Conservation (phyloP, 2,329 filamentous ascomycete genomes). For the Alternaria dauci region DNA sequence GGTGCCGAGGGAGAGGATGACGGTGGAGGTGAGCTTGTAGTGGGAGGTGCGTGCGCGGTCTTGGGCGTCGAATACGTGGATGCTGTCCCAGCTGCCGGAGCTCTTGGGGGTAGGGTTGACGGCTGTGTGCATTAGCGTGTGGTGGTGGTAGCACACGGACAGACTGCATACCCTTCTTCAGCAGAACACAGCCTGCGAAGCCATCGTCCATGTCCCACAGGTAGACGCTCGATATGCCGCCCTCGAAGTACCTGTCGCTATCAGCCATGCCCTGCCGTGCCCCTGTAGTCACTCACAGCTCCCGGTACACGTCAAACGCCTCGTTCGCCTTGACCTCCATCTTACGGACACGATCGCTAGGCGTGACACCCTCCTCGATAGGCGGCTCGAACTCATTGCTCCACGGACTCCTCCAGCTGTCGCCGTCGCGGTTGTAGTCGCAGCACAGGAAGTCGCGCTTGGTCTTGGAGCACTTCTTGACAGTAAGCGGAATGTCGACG, state of each 20-base stretch:
- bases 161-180: conserved; percentile 82
- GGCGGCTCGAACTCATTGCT: conserved; percentile 97
- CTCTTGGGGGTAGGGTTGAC: conserved; percentile 71
- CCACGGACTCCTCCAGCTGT: conserved; percentile 98
- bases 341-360: conserved; percentile 87
- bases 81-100: conserved; percentile 93
- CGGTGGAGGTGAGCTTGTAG: conserved; percentile 97
- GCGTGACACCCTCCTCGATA: conserved; percentile 82
- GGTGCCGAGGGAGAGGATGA: conserved; percentile 87
- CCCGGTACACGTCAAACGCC: conserved; percentile 95
- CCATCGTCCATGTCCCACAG: conserved; percentile 99
- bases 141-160: neutral
- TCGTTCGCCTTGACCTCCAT: conserved; percentile 96
- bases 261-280: conserved; percentile 31
- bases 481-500: conserved; percentile 91
- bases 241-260: conserved; percentile 79
- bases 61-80: conserved; percentile 97
- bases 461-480: conserved; percentile 84
- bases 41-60: conserved; percentile 91
- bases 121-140: conserved; percentile 58
- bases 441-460: conserved; percentile 97
- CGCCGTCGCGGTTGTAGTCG: conserved; percentile 99
- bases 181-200: conserved; percentile 91
- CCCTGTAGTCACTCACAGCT: conserved; percentile 74
- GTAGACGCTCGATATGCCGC: conserved; percentile 94